Base-by-base conservation (phyloP, 495 filamentous ascomycete genomes). In the Penicillium waksmanii region DNA sequence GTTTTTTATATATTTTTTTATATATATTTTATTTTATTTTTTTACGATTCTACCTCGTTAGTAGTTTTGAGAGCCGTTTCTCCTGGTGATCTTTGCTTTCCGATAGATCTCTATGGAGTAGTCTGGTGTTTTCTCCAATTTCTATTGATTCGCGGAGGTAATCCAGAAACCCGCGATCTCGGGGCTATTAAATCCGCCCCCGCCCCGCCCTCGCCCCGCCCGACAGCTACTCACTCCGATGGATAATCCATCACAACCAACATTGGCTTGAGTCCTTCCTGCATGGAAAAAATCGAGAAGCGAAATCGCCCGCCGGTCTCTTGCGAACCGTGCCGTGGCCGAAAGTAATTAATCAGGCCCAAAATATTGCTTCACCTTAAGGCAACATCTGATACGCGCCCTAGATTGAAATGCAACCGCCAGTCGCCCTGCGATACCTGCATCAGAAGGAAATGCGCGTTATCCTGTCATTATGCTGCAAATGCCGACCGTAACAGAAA, bases 331-430 rank as follows among this genome's bases (percentile, higher is more conserved):
- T 80, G 77, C 56, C 69, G 72, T n/a, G 67, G 61, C 34, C 70
- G 77, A 67, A 78, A 74, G 72, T 74, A 53, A 15, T 51, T 5
- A 38, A 13, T 38, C 36, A 12, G 11, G 15, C 15, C 15, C 36
- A 38, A n/a, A 38, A 0, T 13, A 0, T 38, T 38, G 12, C 15
- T 38, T 9, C 36, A n/a, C n/a, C n/a, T n/a, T n/a, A n/a, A 38
- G 15, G 15, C 36, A 38, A 38, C 36, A 13, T 38, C 36, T 38
- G 36, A 38, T 38, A 38, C 11, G 12, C 36, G 36, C 12, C 15
- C 15, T 38, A 76, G 77, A 59, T 64, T 77, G 55, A 77, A 77
- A 73, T 82, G 79, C 58, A 73, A 82, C 59, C 71, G 75, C 17
- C 72, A 75, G 51, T 57, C 68, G 51, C 78, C 79, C 6, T 80